Evolutionary conservation across 345 rosid genomes (phyloP), one percentile per base, ranked within the genome.

Genomic region (Sisymbrium irio): DNA sequence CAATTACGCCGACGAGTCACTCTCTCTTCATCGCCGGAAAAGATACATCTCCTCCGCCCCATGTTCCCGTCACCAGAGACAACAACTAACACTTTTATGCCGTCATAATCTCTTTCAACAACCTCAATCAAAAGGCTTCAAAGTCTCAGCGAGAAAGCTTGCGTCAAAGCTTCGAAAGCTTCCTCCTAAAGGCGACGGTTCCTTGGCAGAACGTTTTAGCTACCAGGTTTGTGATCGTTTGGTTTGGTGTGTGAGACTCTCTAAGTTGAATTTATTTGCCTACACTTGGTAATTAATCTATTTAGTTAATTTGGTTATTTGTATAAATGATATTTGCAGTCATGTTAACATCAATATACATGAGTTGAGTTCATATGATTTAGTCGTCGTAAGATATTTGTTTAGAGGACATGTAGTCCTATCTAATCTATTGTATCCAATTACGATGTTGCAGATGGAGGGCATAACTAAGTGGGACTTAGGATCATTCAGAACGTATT

Each of bases 81-180:
- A 39, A 35, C 30, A 65, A 44, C 69, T 15, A 15, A 15, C 46
- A 6, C 12, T 3, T 14, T 51, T 51, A n/a, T 50, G 10, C 47
- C 44, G 22, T 19, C 15, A 15, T 35, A 57, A 6, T 17, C 19
- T 27, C 49, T 49, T 22, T 45, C 58, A 9, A 9, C 56, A 49
- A 45, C 15, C 10, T 59, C 28, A 10, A 36, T 47, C 40, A 37
- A 37, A 58, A 57, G 55, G 20, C 56, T 62, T 20, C 36, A 13
- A 62, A 4, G 83, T 83, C 10, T 91, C 92, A 20, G 88, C 89
- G 27, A 84, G 97, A 87, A 93, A 85, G 84, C 88, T 90, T 33
- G 96, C 87, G 1, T 89, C 96, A 17, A 94, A 83, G 32, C 77
- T 89, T 50, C 90, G 91, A 90, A 73, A 90, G 79, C 60, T 84